Conservation (phyloP, 192 early-diverging fungal species). For the Mortierella hygrophila region DNA sequence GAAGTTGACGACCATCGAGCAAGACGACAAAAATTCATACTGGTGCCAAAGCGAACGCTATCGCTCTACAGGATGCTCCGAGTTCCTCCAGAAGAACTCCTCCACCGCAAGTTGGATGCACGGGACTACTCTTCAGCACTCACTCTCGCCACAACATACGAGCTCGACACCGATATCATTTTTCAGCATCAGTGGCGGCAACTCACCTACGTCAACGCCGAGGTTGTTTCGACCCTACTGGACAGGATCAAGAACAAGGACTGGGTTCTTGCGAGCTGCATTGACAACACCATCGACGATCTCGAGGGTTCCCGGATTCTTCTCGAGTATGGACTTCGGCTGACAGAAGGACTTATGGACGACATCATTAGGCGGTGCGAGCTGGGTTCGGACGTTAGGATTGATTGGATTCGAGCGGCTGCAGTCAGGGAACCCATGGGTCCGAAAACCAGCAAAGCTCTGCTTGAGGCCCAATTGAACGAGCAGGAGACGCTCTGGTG, state of each 20-base stretch:
- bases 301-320: slow-evolving; percentile 52
- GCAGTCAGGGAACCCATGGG: slow-evolving; percentile 25
- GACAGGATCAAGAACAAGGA: slow-evolving; percentile 66
- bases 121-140: slow-evolving; percentile 70
- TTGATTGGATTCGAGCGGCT: slow-evolving; percentile 38
- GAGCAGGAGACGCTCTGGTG: slow-evolving; percentile 58
- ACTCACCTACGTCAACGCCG: slow-evolving; percentile 22
- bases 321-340: slow-evolving; percentile 65
- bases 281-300: slow-evolving; percentile 55
- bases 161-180: slow-evolving; percentile 69
- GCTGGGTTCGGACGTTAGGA: slow-evolving; percentile 23
- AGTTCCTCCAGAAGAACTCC: slow-evolving; percentile 63
- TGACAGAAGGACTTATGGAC: slow-evolving; percentile 60
- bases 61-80: slow-evolving; percentile 54
- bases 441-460: background rate
- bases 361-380: slow-evolving; percentile 55
- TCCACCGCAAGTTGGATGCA: slow-evolving; percentile 64
- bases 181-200: slow-evolving; percentile 73
- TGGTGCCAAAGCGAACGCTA: slow-evolving; percentile 45
- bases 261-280: slow-evolving; percentile 70
- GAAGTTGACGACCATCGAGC: slow-evolving; percentile 9
- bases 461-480: slow-evolving; percentile 24
- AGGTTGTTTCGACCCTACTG: slow-evolving; percentile 55
- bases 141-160: slow-evolving; percentile 63
- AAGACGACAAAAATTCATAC: slow-evolving; percentile 53